Evolutionary conservation across 2,329 filamentous ascomycete genomes (phyloP).

Genomic region (Sclerotinia nivalis): DNA sequence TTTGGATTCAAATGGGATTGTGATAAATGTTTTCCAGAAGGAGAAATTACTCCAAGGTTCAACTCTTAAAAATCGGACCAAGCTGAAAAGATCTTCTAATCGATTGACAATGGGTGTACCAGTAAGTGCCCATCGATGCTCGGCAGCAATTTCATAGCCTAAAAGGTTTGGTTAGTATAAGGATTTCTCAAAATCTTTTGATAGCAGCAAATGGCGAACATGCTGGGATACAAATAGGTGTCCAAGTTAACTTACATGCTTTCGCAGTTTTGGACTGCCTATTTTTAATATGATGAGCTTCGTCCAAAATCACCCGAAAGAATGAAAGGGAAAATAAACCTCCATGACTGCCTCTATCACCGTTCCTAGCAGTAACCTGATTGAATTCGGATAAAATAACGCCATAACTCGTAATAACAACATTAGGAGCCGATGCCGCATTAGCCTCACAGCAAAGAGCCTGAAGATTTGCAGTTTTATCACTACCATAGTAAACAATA

Average conservation of each 20-base stretch:
- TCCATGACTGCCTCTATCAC: conserved; percentile 63
- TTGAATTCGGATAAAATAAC: conserved; percentile 87
- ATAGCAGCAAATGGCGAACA: not conserved
- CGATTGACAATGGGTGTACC: conserved; percentile 97
- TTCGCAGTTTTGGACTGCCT: conserved; percentile 89
- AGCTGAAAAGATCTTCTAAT: conserved; percentile 88
- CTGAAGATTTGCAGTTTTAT: conserved; percentile 78
- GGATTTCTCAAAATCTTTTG: not conserved
- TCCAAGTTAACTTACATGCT: conserved; percentile 58
- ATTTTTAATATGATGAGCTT: conserved; percentile 92
- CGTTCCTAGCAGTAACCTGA: conserved; percentile 65
- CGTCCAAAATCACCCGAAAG: conserved; percentile 92
- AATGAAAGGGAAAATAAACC: conserved; percentile 92
- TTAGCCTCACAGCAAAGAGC: conserved; percentile 76
- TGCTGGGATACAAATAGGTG: not conserved
- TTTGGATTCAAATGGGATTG: conserved; percentile 92
- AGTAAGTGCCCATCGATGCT: conserved; percentile 89
- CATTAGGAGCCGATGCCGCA: conserved; percentile 73
- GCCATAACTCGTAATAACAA: conserved; percentile 95
- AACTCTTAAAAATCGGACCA: conserved; percentile 88
- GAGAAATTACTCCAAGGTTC: conserved; percentile 99
- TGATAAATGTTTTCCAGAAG: conserved; percentile 99
- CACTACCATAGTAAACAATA: conserved; percentile 87
- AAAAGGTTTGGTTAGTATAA: not conserved
- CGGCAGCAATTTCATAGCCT: conserved; percentile 75